Base-by-base conservation (phyloP, 1,284 basidiomycete genomes). In the Xanthoconium separans region DNA sequence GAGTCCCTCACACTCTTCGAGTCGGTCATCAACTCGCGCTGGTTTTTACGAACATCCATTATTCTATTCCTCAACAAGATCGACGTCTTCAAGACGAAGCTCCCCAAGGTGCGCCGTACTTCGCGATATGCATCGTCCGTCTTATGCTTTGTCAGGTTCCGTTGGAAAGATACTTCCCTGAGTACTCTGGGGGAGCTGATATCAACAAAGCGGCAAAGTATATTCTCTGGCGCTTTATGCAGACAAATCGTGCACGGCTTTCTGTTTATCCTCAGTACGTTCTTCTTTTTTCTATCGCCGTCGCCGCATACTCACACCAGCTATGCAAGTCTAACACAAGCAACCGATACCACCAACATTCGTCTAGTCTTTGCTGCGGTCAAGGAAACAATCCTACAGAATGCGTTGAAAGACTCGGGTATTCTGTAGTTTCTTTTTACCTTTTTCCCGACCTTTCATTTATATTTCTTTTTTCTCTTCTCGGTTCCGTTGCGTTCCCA, bases 151-250 rank as follows among this genome's bases (percentile, higher is more conserved):
- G 0, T 30, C 52, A 84, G 84, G 82, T 87, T 0, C 95, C 95
- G 4, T 76, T 98, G 16, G 91, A 95, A 52, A 80, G 83, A 56
- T 96, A 93, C 72, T 98, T 98, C 72, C 88, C 93, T 2, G 96
- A 98, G 66, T 99, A 98, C 73, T 93, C 93, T 0, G 92, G 93
- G 36, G 95, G 95, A 1, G 73, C 88, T 9, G 95, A 98, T 66
- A 92, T 98, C 71, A 97, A 97, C 78, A 98, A 98, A 73, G 96
- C 94, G 3, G 94, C 95, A 4, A 98, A 98, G 70, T 99, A 96
- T 68, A 97, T 98, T 57, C 76, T 99, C 22, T 98, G 95, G 96
- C 78, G 93, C 60, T 98, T 98, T 63, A 97, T 95, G 76, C 93
- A 97, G 72, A 90, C 91, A 43, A 99, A 99, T 68, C 77, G 94